A percentile compares a stretch with the other conserved stretches of the same genome.
Conservation (phyloP, 2,329 filamentous ascomycete species). For the Aspergillus fumigatus region DNA sequence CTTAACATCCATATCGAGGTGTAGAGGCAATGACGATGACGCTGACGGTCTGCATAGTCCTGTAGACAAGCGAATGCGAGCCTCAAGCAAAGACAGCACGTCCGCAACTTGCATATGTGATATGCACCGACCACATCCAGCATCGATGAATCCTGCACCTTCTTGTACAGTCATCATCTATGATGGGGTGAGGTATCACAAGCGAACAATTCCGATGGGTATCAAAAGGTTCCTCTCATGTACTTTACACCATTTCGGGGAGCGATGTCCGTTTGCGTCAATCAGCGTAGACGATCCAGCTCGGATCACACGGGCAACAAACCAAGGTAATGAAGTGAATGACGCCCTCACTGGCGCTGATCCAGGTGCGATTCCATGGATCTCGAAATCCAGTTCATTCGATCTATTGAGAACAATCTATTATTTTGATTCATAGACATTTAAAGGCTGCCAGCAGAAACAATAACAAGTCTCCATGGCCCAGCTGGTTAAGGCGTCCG, state of each 20-base stretch:
- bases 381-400: background rate
- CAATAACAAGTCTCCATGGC: background rate
- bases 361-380: background rate
- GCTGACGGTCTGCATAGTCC: background rate
- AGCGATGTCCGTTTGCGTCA: background rate
- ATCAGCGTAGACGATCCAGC: background rate
- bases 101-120: background rate
- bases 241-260: too few species aligned
- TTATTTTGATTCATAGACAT: background rate
- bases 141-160: background rate
- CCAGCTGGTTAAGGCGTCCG: background rate
- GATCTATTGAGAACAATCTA: too few species aligned
- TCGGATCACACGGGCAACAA: background rate
- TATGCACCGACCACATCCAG: background rate
- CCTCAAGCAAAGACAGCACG: background rate
- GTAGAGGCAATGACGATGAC: background rate
- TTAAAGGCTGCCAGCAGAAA: background rate
- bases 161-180: background rate
- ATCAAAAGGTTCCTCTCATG: background rate
- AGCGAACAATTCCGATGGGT: background rate
- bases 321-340: background rate
- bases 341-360: background rate
- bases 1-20: background rate
- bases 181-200: background rate
- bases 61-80: background rate